Conservation (phyloP, 1,284 basidiomycete species). For the Binderoboletus segoi region DNA sequence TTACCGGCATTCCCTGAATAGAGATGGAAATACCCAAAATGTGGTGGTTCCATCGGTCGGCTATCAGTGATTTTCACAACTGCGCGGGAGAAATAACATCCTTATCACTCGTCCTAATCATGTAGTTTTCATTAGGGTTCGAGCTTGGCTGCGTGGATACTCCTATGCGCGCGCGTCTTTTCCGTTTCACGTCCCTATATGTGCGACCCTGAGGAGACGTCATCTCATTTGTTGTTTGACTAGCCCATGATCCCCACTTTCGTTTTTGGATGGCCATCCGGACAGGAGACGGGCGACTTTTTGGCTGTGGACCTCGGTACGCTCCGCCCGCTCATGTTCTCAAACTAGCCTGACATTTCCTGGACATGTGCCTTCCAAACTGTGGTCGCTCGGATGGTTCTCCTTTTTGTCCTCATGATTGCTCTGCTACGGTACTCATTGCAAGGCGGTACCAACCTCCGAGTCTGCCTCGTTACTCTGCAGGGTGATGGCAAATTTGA, state of each 20-base stretch:
- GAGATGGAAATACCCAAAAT: slow-evolving; percentile 6
- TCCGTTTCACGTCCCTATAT: slow-evolving; percentile 3
- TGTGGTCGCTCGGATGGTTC: neutral
- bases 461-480: slow-evolving; percentile 94
- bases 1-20: neutral
- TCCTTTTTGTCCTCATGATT: neutral
- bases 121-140: neutral
- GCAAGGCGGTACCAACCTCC: slow-evolving; percentile 90
- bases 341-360: neutral
- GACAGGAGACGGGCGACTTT: slow-evolving; percentile 88
- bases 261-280: slow-evolving; percentile 96
- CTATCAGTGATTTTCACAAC: neutral
- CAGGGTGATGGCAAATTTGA: slow-evolving; percentile 95
- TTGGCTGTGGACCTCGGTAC: slow-evolving; percentile 92
- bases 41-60: neutral
- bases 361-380: neutral
- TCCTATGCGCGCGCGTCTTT: neutral
- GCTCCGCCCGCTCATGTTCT: slow-evolving; percentile 16
- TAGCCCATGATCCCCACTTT: slow-evolving; percentile 95
- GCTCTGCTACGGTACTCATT: neutral
- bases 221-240: slow-evolving; percentile 16
- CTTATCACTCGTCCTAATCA: neutral
- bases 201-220: neutral
- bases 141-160: neutral
- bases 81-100: neutral